phyloP scores from a whole-genome alignment of 352 stramenopile genomes.

The Globisporangium mamillatum region DNA sequence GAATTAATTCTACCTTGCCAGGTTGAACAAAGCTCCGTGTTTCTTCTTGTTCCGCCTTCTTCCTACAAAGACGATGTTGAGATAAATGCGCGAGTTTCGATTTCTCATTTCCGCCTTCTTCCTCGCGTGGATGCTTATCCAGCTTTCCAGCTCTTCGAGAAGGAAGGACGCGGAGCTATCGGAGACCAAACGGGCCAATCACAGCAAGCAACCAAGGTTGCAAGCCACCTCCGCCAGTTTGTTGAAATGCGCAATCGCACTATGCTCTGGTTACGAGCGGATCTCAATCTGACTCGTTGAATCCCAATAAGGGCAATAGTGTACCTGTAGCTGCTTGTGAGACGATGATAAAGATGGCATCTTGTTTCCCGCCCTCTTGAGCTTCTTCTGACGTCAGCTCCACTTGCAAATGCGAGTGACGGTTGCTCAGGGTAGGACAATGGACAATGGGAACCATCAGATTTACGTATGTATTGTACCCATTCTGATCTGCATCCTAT shows the following conservation, averaged over 20 bases:
- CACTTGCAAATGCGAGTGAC: background rate
- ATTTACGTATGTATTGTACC: too few relatives aligned
- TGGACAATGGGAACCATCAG: too few relatives aligned
- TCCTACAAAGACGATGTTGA: constrained; percentile 1
- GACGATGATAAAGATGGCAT: too few relatives aligned
- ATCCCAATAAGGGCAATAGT: too few relatives aligned
- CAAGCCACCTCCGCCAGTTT: background rate
- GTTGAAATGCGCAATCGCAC: background rate
- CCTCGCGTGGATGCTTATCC: too few relatives aligned
- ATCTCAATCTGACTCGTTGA: background rate
- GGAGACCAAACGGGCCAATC: background rate
- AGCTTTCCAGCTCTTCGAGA: background rate
- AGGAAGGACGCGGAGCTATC: background rate
- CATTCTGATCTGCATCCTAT: too few relatives aligned
- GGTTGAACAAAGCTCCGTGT: background rate
- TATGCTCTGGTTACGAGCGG: background rate
- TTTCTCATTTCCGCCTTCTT: too few relatives aligned
- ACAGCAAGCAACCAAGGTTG: background rate
- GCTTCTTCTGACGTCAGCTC: background rate
- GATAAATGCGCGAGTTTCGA: background rate
- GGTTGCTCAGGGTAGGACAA: background rate
- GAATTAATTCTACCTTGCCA: background rate
- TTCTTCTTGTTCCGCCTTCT: background rate
- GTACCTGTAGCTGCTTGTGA: too few relatives aligned
- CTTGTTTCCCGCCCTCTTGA: background rate